Evolutionary conservation across 208 protist genomes (phyloP), one percentile per base, ranked within the genome.

Genomic region (Crithidia sp.): DNA sequence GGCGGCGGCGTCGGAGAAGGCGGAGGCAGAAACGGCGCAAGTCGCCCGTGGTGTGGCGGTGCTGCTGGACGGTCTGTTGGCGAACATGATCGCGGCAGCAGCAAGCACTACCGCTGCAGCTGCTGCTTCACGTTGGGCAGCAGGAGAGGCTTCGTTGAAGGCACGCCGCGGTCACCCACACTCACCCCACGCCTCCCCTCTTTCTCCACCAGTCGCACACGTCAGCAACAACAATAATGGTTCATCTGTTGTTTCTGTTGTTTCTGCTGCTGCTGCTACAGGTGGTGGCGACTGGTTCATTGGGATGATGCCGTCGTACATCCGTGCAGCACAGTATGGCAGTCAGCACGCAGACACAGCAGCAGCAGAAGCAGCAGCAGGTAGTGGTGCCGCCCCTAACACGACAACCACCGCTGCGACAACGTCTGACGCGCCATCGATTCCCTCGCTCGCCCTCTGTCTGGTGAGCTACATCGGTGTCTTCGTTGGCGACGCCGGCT

Each of bases 291-390:
- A 73, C 14, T 78, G 74, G 74, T 43, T 78, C n/a, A 53, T 52
- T 7, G 74, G 74, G 4, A 78, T 78, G 74, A 41, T 78, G 39
- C 74, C 74, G 28, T 52, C 68, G 52, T 78, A 78, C 53, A 7
- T 73, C 19, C 74, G 74, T 19, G 74, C 53, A 8, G 58, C 60
- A 4, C 45, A 71, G 16, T 65, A 69, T 5, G 49, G 36, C 63
- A 28, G 7, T 9, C 66, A 62, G 17, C 36, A 13, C 4, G 52
- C 8, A 14, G 53, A 5, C 5, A 39, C 9, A 13, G 53, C 37
- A 0, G 49, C 50, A 44, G 19, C 49, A 50, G 17, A 55, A 13
- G 57, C 41, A 44, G 65, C 12, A 36, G 50, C n/a, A 12, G 28
- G 28, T 28, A 28, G 28, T 28, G 28, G 28, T 28, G 28, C 28